Conservation (phyloP, 202 grass and related monocot genomes). For the Digitaria exilis region DNA sequence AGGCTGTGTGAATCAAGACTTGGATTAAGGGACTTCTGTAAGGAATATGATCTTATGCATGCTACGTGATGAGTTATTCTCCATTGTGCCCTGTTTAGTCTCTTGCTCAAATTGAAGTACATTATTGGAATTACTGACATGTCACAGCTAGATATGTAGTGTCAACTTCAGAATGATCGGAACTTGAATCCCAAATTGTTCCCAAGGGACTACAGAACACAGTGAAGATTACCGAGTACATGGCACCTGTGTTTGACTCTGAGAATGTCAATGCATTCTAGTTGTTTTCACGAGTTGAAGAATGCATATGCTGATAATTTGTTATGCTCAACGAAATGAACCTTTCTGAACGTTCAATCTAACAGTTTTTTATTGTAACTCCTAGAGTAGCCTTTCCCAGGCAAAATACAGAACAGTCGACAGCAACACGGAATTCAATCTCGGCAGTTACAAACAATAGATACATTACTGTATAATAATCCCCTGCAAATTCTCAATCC, state of each 20-base stretch:
- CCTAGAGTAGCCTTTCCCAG: not conserved
- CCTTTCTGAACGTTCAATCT: not conserved
- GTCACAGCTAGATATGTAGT: not conserved
- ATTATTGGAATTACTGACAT: not conserved
- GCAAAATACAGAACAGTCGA: not conserved
- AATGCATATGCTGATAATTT: not conserved
- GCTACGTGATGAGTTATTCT: not conserved
- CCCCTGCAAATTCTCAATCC: not conserved
- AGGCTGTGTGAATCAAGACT: slow-evolving; percentile 37
- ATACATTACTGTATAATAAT: not conserved
- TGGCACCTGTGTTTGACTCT: not conserved
- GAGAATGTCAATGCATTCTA: not conserved
- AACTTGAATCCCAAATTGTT: not conserved
- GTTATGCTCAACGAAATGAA: not conserved
- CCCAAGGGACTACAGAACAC: not conserved
- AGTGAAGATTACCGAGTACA: not conserved
- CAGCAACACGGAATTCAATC: not conserved
- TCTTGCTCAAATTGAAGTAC: not conserved
- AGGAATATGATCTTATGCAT: slow-evolving; percentile 6
- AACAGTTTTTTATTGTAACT: not conserved
- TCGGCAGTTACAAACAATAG: not conserved
- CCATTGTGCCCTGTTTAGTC: not conserved
- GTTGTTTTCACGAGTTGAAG: not conserved
- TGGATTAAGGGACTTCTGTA: not conserved
- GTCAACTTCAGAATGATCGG: not conserved